Evolutionary conservation across 257 asterid genomes (phyloP).

Genomic region (Catharanthus roseus): DNA sequence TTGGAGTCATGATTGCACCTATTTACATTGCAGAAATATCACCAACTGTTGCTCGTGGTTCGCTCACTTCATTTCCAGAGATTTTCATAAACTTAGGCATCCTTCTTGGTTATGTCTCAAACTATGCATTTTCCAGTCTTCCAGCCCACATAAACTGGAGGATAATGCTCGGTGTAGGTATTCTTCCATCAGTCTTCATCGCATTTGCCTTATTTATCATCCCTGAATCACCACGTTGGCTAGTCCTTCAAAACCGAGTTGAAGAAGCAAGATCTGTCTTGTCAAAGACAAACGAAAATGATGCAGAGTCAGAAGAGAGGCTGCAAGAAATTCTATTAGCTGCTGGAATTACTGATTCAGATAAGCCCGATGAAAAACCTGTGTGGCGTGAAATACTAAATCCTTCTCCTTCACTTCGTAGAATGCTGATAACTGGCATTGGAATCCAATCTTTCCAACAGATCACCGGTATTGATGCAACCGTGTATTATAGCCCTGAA

Average conservation of each 20-base stretch:
- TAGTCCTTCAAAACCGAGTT: slow-evolving; percentile 55
- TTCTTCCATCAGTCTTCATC: slow-evolving; percentile 68
- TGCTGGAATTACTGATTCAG: slow-evolving; percentile 35
- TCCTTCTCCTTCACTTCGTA: slow-evolving; percentile 64
- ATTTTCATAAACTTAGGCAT: slow-evolving; percentile 83
- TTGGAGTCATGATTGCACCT: slow-evolving; percentile 91
- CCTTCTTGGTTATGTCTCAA: slow-evolving; percentile 83
- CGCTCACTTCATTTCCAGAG: slow-evolving; percentile 84
- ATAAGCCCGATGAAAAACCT: slow-evolving; percentile 37
- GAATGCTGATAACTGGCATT: slow-evolving; percentile 74
- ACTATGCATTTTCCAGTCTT: slow-evolving; percentile 70
- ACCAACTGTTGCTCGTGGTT: slow-evolving; percentile 67
- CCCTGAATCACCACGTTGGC: slow-evolving; percentile 93
- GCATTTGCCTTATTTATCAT: slow-evolving; percentile 65
- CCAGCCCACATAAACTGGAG: slow-evolving; percentile 73
- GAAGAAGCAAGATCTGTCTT: slow-evolving; percentile 77
- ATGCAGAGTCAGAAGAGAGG: slow-evolving; percentile 70
- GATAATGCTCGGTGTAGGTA: slow-evolving; percentile 86
- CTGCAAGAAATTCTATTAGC: slow-evolving; percentile 68
- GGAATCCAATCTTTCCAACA: slow-evolving; percentile 95
- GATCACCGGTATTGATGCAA: slow-evolving; percentile 87
- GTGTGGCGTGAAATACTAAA: slow-evolving; percentile 68
- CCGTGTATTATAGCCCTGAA: slow-evolving; percentile 86
- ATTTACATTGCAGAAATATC: slow-evolving; percentile 94
- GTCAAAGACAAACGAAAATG: slow-evolving; percentile 66